Percentiles rank a stretch among this genome's conserved stretches.
Evolutionary conservation across 1,284 basidiomycete genomes (phyloP).

Genomic region (Irpex sp.): DNA sequence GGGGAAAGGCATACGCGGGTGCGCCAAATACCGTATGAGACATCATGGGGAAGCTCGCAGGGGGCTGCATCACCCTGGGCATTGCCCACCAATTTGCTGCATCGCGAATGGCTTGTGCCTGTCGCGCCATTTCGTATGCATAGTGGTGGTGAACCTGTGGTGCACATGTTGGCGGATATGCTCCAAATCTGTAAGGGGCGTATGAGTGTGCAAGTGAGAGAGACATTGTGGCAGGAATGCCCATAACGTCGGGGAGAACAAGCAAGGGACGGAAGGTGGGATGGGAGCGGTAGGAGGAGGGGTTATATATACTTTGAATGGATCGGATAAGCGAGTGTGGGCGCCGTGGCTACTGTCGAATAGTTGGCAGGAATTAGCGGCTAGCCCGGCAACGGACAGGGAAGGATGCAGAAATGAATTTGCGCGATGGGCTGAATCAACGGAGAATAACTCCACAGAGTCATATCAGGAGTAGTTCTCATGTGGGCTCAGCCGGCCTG

Average conservation of each 20-base stretch:
- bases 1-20: neutral
- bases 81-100: neutral
- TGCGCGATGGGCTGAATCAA: constrained; percentile 12
- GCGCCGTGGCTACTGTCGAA: constrained; percentile 13
- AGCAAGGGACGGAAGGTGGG: neutral
- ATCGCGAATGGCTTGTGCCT: neutral
- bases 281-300: neutral
- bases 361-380: constrained; percentile 12
- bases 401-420: constrained; percentile 17
- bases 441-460: constrained; percentile 8
- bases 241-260: neutral
- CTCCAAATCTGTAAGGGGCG: neutral
- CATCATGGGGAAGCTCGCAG: neutral
- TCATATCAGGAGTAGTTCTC: constrained; percentile 8
- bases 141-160: neutral
- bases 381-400: constrained; percentile 12
- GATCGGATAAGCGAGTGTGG: constrained; percentile 19
- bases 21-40: neutral
- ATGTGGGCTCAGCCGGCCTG: neutral
- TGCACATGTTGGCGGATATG: neutral
- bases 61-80: neutral
- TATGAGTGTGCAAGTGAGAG: neutral
- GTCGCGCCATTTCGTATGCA: neutral
- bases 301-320: constrained; percentile 14
- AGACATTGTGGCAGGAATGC: constrained; percentile 2